Conservation (phyloP, 768 basidiomycete species). For the Panaeolus cyanescens region DNA sequence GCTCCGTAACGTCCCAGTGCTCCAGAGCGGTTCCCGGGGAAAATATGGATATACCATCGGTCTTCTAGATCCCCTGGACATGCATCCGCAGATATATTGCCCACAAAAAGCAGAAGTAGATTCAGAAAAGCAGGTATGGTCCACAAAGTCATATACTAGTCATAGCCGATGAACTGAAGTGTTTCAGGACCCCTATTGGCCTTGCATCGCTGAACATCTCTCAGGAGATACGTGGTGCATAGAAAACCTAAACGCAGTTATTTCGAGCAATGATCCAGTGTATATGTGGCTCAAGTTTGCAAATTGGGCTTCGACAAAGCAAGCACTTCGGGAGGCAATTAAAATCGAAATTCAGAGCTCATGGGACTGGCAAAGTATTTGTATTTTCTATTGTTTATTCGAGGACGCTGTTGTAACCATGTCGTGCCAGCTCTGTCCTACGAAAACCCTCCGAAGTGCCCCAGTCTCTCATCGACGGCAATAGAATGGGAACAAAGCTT, state of each 20-base stretch:
- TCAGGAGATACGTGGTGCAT: neutral
- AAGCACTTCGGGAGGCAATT: constrained; percentile 38
- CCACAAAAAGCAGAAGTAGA: constrained; percentile 4
- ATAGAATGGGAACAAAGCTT: constrained; percentile 63
- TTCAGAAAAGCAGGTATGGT: constrained; percentile 26
- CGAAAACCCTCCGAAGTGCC: constrained; percentile 47
- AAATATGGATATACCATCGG: constrained; percentile 40
- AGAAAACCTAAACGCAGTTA: constrained; percentile 5
- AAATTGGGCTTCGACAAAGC: constrained; percentile 34
- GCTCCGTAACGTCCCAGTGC: constrained; percentile 47
- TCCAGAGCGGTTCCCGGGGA: constrained; percentile 36
- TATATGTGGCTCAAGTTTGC: constrained; percentile 48
- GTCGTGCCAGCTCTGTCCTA: constrained; percentile 43
- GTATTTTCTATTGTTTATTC: neutral
- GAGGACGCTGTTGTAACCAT: neutral
- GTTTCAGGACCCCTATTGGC: neutral
- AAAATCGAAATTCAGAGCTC: constrained; percentile 49
- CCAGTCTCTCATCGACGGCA: constrained; percentile 38
- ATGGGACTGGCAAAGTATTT: constrained; percentile 54
- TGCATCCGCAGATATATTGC: constrained; percentile 46
- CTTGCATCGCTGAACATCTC: neutral
- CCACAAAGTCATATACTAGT: neutral
- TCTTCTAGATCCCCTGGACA: constrained; percentile 57
- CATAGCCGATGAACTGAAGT: neutral
- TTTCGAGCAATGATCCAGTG: constrained; percentile 31